Base-by-base conservation (phyloP, 306 rosid genomes). In the Parietaria judaica region DNA sequence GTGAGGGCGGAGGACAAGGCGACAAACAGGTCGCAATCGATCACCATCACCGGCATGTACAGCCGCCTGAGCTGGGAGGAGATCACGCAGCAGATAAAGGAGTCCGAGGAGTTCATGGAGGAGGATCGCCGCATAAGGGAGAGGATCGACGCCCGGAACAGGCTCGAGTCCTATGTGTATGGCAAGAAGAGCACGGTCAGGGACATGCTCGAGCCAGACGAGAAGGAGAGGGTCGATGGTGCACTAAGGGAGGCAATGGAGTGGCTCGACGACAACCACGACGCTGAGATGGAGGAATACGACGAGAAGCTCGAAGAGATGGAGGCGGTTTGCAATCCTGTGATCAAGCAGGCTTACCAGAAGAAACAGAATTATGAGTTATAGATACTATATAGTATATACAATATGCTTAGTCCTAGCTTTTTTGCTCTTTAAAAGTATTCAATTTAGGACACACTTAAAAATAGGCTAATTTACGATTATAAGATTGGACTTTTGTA, bases 1-100 rank as follows among this genome's bases (percentile, higher is more conserved):
- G 86, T 80, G 54, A 84, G 10, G 53, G 90, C 80, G 0, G 84
- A 84, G 72, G 86, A 84, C 74, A 84, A 80, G 64, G 86, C 76
- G 0, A 80, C 78, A 0, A 71, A 76, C 72, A 80, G 71, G 64
- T 78, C 80, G 0, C 15, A 84, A 62, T 70, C 80, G 35, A 76
- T 84, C 57, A 84, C 79, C 8, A 84, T 84, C 58, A 74, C 80
- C 0, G 74, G 81, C 17, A 79, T 78, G n/a, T 80, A 78, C 60
- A 86, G 90, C 38, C 78, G 80, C 51, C 74, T 84, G 12, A 80
- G 82, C 71, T 72, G 71, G 54, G 84, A 78, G 49, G 90, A 81
- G 73, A 78, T 81, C 7, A 79, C 78, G 4, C 69, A 64, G 15
- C 78, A 78, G 90, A 80, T 84, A 14, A 67, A 64, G 66, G 90